Evolutionary conservation across 345 rosid species (phyloP).

Genomic region (sweet orange (Citrus sinensis)): DVS_A1.0 CM039164.1:17290001-17290500

Average conservation of each 20-base stretch:
- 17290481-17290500: background rate
- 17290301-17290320: no score
- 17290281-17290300: background rate
- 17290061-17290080: background rate
- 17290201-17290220: background rate
- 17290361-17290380: background rate
- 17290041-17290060: background rate
- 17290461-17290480: background rate
- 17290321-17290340: background rate
- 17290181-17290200: background rate
- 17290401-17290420: background rate
- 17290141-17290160: background rate
- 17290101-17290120: background rate
- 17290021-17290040: background rate
- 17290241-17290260: background rate
- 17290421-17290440: background rate
- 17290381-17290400: background rate
- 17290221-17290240: background rate
- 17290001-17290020: slow-evolving; percentile 75
- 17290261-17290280: background rate
- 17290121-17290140: background rate
- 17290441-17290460: background rate
- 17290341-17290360: background rate
- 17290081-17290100: background rate
- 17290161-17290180: background rate